A percentile compares a stretch with the other conserved stretches of the same genome.
phyloP scores from a whole-genome alignment of 805 yeast species.

The Tetrapisispora phaffii region DNA sequence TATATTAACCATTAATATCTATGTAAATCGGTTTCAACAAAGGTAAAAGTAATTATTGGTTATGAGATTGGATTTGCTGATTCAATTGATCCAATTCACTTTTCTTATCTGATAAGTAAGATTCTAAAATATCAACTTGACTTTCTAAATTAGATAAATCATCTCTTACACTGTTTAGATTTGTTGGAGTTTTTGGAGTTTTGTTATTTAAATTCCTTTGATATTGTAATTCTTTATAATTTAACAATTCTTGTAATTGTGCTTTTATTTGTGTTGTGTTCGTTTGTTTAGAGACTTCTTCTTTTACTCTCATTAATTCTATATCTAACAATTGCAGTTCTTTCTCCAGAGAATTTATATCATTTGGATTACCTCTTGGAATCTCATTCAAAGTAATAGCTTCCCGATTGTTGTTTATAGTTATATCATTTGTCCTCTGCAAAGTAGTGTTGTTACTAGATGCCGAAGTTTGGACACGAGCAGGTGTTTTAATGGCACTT shows the following conservation, averaged over 20 bases:
- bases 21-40: neutral
- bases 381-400: conserved; percentile 1
- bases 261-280: conserved; percentile 31
- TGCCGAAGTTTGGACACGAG: conserved; percentile 24
- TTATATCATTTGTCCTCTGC: conserved; percentile 38
- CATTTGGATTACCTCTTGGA: conserved; percentile 27
- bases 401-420: conserved; percentile 2
- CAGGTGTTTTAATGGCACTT: conserved; percentile 8
- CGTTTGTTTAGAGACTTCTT: conserved; percentile 25
- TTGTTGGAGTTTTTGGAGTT: conserved; percentile 7
- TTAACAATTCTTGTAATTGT: conserved; percentile 75
- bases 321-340: conserved; percentile 68
- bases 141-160: conserved; percentile 64
- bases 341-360: conserved; percentile 71
- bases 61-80: conserved; percentile 2
- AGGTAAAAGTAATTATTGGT: neutral
- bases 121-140: conserved; percentile 67
- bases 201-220: conserved; percentile 1
- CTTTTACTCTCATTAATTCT: conserved; percentile 49
- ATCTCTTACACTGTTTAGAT: conserved; percentile 43
- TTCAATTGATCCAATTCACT: conserved; percentile 38
- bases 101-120: conserved; percentile 52
- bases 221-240: conserved; percentile 53
- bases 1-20: neutral
- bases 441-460: conserved; percentile 15